Percentiles rank a stretch among this genome's conserved stretches.
These are phyloP conservation scores for Prunus mira DNA, from an alignment of 306 rosid species.

Conservation along the genomic window DNA sequence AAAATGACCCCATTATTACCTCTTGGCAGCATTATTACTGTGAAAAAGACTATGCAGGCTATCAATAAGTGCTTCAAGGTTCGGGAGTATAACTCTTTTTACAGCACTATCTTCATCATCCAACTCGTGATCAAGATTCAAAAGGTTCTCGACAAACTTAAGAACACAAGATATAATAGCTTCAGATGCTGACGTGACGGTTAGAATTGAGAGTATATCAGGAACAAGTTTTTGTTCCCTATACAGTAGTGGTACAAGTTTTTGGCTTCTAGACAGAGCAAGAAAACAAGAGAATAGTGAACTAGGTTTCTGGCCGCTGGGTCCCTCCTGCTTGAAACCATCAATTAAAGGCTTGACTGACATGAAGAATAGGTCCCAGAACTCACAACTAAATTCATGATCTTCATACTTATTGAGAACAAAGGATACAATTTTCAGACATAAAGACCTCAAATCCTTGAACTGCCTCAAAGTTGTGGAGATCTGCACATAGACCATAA, in stretches of 20 bases:
- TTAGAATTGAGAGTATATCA: conserved; percentile 72
- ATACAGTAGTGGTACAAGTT: conserved; percentile 51
- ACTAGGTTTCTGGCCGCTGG: conserved; percentile 92
- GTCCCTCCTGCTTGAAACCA: conserved; percentile 76
- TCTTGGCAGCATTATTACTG: conserved; percentile 61
- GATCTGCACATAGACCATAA: conserved; percentile 42
- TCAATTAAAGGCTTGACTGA: conserved; percentile 65
- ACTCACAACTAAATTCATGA: conserved; percentile 58
- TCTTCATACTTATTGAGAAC: conserved; percentile 73
- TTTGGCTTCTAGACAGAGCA: conserved; percentile 77
- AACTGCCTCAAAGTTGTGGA: conserved; percentile 51
- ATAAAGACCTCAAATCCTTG: conserved; percentile 86
- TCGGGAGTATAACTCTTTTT: conserved; percentile 46
- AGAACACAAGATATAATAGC: conserved; percentile 65
- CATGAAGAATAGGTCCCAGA: conserved; percentile 75
- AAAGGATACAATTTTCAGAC: conserved; percentile 64
- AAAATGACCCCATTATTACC: conserved; percentile 37
- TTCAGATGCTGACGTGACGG: conserved; percentile 67
- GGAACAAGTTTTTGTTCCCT: conserved; percentile 67
- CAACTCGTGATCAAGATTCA: conserved; percentile 60
- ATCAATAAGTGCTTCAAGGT: conserved; percentile 57
- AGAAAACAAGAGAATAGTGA: conserved; percentile 85
- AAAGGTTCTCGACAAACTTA: conserved; percentile 72
- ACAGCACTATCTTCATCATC: conserved; percentile 46
- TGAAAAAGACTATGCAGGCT: conserved; percentile 66